phyloP scores from a whole-genome alignment of 2,329 filamentous ascomycete species.

The Pseudogymnoascus verrucosus region DNA sequence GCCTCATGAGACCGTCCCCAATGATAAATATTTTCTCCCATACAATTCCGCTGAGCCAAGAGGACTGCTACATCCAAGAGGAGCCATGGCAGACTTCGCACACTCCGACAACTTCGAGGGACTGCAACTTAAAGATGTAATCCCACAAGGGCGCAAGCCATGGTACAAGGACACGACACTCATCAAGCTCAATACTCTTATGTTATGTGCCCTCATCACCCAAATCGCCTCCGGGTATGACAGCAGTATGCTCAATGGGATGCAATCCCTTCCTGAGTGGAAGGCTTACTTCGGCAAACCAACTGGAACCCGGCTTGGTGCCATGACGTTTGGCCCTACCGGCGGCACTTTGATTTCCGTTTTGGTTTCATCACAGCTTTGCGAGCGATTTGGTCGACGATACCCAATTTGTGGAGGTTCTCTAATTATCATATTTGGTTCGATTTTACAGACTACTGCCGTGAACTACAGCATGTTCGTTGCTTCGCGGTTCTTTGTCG shows the following conservation, averaged over 20 bases:
- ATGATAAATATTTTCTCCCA: not conserved
- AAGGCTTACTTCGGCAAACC: conserved; percentile 31
- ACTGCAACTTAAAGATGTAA: conserved; percentile 6
- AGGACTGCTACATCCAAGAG: not conserved
- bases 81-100: not conserved
- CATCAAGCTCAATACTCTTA: conserved; percentile 27
- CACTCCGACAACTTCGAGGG: conserved; percentile 3
- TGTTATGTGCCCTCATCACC: conserved; percentile 27
- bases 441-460: conserved; percentile 24
- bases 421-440: conserved; percentile 25
- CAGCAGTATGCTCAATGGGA: conserved; percentile 14
- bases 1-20: not conserved
- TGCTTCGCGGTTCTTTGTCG: conserved; percentile 16
- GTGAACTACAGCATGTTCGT: conserved; percentile 18
- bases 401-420: conserved; percentile 24
- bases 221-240: conserved; percentile 30
- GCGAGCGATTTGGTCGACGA: conserved; percentile 23
- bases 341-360: conserved; percentile 32
- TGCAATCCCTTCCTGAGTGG: conserved; percentile 14
- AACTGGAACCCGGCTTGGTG: conserved; percentile 29
- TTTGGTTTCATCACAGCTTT: conserved; percentile 20
- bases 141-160: conserved; percentile 6
- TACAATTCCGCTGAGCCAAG: not conserved
- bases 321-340: conserved; percentile 32
- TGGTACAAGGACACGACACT: conserved; percentile 21